Evolutionary conservation across 257 asterid genomes (phyloP), one percentile per base, ranked within the genome.

Genomic region (Lantana camara): DNA sequence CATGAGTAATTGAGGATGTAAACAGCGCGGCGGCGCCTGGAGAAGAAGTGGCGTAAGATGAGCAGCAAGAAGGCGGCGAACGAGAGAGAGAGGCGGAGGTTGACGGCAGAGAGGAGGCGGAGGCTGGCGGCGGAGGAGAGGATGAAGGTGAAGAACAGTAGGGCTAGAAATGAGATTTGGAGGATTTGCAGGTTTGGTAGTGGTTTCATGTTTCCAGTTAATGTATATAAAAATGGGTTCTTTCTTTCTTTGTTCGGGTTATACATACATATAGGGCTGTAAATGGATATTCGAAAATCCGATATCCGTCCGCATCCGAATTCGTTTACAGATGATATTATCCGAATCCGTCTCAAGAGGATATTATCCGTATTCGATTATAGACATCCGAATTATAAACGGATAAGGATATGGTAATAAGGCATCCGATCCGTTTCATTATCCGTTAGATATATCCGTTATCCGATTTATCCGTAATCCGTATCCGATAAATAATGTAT

Each of bases 1-100:
- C 96, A 85, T 0, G 88, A 46, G 61, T 85, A 85, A 69, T 82
- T 76, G 11, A 87, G 73, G 59, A 87, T 69, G 67, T 73, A 63
- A 5, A 87, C 68, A 1, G 71, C 84, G 53, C 57, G 51, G n/a
- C 79, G 78, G 10, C 40, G 40, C 11, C 84, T 71, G 50, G 73
- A 32, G 64, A 42, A 23, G 49, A 73, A 44, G 57, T 48, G 37
- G 76, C 54, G 42, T 74, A 75, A 1, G 51, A 73, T 0, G 12
- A 62, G n/a, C n/a, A n/a, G n/a, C n/a, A n/a, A 49, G 52, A 75
- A 47, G 67, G 72, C 46, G 11, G 70, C 50, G 57, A 42, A 17
- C 14, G 66, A 7, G 59, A 64, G 30, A 60, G 75, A 47, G 44
- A 75, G 78, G 45, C 58, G 74, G 63, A 66, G 70, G 73, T 57